Conservation (phyloP, 208 protist genomes). For the Wallacemonas sp. region DNA sequence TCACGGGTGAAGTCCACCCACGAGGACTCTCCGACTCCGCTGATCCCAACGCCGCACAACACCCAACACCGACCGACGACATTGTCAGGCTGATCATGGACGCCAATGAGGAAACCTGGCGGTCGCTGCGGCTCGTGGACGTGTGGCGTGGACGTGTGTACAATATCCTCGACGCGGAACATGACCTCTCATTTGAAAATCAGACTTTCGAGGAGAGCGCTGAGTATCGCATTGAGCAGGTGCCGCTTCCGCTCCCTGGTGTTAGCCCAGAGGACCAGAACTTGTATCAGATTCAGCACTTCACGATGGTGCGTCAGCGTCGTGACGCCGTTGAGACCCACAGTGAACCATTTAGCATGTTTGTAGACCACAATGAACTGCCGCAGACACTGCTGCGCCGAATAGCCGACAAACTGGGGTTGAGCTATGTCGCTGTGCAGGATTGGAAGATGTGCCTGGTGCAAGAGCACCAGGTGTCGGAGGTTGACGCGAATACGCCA, state of each 20-base stretch:
- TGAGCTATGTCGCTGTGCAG: slow-evolving; percentile 59
- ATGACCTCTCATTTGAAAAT: slow-evolving; percentile 57
- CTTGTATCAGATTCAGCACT: slow-evolving; percentile 78
- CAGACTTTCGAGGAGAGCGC: slow-evolving; percentile 87
- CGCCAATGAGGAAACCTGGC: slow-evolving; percentile 49
- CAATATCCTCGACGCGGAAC: slow-evolving; percentile 78
- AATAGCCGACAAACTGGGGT: slow-evolving; percentile 71
- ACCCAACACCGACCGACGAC: neutral
- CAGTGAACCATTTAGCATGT: slow-evolving; percentile 85
- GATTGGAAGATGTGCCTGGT: slow-evolving; percentile 89
- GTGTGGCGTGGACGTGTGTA: slow-evolving; percentile 84
- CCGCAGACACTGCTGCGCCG: slow-evolving; percentile 51
- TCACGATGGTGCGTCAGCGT: slow-evolving; percentile 65
- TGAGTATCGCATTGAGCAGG: slow-evolving; percentile 81
- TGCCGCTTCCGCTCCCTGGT: slow-evolving; percentile 52
- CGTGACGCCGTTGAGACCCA: slow-evolving; percentile 70
- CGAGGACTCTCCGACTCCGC: neutral
- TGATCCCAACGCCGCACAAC: neutral
- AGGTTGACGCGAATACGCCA: slow-evolving; percentile 44
- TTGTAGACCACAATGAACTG: slow-evolving; percentile 57
- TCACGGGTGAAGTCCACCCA: neutral
- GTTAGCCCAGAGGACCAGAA: slow-evolving; percentile 46
- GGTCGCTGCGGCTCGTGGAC: slow-evolving; percentile 74
- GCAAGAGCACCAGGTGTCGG: slow-evolving; percentile 59
- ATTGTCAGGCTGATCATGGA: slow-evolving; percentile 36